phyloP scores from a whole-genome alignment of 495 filamentous ascomycete species.

The Letharia columbiana region DNA sequence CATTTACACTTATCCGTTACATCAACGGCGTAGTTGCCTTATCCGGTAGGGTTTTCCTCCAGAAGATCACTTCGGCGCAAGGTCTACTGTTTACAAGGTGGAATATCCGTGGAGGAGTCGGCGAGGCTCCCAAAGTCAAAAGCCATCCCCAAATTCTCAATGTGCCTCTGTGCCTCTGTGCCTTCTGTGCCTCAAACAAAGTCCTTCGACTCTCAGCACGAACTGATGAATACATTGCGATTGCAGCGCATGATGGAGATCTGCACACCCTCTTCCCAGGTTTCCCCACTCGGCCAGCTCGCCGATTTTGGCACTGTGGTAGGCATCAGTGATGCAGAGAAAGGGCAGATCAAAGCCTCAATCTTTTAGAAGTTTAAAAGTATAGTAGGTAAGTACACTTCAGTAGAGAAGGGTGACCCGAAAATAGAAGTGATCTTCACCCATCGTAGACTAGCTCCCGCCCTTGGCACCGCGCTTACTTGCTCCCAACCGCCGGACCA shows the following conservation, averaged over 20 bases:
- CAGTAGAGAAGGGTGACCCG: background rate
- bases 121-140: background rate
- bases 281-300: background rate
- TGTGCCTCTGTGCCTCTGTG: background rate
- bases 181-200: background rate
- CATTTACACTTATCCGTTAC: background rate
- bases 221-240: background rate
- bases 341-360: conserved; percentile 11
- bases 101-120: background rate
- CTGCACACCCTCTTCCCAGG: background rate
- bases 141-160: background rate
- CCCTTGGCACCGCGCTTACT: conserved; percentile 15
- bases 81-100: background rate
- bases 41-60: background rate
- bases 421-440: conserved; percentile 16
- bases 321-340: background rate
- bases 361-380: background rate
- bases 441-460: conserved; percentile 4
- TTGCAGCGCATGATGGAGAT: conserved; percentile 6
- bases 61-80: background rate
- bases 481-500: conserved; percentile 2
- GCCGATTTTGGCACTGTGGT: background rate
- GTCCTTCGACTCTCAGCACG: background rate
- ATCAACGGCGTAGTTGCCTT: background rate
- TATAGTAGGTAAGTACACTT: no score